Percentiles rank a stretch among this genome's conserved stretches.
phyloP scores from a whole-genome alignment of 2,329 filamentous ascomycete species.

The Pseudogymnoascus sp. region DNA sequence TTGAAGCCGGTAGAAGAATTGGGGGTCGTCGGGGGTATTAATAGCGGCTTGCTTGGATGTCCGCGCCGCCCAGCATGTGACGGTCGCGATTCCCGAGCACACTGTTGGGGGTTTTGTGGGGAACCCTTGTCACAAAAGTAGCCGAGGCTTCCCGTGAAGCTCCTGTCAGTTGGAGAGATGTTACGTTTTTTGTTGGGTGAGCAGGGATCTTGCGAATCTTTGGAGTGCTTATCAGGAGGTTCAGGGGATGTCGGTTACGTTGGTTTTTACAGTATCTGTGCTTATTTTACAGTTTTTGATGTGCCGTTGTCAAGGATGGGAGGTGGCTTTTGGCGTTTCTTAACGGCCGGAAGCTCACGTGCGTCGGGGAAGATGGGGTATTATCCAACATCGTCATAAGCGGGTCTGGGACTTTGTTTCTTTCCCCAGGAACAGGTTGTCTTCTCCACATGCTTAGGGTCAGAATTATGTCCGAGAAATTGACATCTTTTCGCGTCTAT shows the following conservation, averaged over 20 bases:
- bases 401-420: neutral
- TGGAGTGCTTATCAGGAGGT: neutral
- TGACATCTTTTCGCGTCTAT: neutral
- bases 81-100: neutral
- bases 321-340: neutral
- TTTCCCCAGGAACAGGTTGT: neutral
- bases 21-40: neutral
- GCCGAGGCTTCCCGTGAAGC: neutral
- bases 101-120: slow-evolving; percentile 3
- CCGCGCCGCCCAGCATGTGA: slow-evolving; percentile 2
- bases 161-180: neutral
- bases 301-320: neutral
- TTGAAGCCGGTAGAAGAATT: neutral
- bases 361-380: neutral
- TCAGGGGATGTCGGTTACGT: neutral
- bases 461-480: neutral
- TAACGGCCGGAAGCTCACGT: neutral
- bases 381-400: neutral
- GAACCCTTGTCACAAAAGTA: neutral
- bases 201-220: neutral
- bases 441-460: neutral
- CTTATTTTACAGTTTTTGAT: neutral
- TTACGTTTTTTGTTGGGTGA: neutral
- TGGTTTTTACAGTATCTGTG: too few species aligned
- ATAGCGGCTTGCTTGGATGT: neutral